Percentiles rank a stretch among this genome's conserved stretches.
phyloP scores from a whole-genome alignment of 2,329 filamentous ascomycete species.

The Hypoxylon sp. region DNA sequence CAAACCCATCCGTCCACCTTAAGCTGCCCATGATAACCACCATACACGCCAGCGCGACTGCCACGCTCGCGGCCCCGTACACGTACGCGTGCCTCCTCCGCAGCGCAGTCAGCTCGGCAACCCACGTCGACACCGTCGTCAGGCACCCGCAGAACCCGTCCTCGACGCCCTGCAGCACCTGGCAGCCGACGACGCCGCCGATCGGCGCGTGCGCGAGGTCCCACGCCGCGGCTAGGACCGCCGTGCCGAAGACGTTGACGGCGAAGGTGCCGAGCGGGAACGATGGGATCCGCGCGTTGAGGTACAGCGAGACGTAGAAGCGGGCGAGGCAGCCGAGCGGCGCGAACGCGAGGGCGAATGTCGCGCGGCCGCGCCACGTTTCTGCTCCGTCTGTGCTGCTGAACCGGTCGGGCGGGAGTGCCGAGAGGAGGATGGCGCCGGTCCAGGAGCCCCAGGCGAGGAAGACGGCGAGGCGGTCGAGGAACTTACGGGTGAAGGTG shows the following conservation, averaged over 20 bases:
- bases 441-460: constrained; percentile 82
- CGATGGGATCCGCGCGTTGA: constrained; percentile 74
- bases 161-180: constrained; percentile 74
- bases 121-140: constrained; percentile 76
- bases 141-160: constrained; percentile 76
- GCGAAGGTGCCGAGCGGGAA: constrained; percentile 90
- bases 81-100: constrained; percentile 68
- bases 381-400: constrained; percentile 57
- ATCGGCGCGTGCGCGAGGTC: constrained; percentile 77
- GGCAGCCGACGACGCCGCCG: constrained; percentile 70
- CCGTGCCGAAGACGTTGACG: constrained; percentile 83
- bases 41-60: constrained; percentile 67
- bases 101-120: constrained; percentile 68
- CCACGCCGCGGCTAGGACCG: constrained; percentile 79
- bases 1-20: constrained; percentile 74
- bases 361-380: constrained; percentile 79
- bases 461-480: constrained; percentile 73
- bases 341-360: constrained; percentile 85
- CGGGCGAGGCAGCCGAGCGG: constrained; percentile 81
- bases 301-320: constrained; percentile 75
- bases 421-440: constrained; percentile 76
- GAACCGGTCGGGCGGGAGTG: constrained; percentile 73
- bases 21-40: constrained; percentile 81
- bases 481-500: constrained; percentile 63
- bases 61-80: constrained; percentile 73